These are phyloP conservation scores for Xylariaceae sp. DNA, from an alignment of 2,329 filamentous ascomycete genomes.

Conservation along the genomic window DNA sequence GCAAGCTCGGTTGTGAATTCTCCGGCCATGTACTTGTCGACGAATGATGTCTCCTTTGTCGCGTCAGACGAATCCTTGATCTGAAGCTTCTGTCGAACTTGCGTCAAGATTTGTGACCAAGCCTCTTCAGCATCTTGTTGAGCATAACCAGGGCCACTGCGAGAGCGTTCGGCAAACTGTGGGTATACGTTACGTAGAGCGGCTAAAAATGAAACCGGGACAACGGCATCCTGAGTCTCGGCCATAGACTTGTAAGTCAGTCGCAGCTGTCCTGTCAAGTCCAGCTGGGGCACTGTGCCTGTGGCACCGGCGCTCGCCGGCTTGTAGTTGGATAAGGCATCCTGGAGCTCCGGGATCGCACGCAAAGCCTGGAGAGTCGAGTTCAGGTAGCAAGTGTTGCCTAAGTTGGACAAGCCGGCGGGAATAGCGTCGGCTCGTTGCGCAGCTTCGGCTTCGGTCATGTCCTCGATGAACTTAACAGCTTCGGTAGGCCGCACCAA, in stretches of 20 bases:
- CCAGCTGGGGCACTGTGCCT: constrained; percentile 48
- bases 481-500: constrained; percentile 71
- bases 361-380: constrained; percentile 90
- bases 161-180: constrained; percentile 87
- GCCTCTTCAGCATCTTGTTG: constrained; percentile 98
- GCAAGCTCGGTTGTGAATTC: constrained; percentile 71
- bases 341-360: constrained; percentile 83
- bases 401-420: constrained; percentile 82
- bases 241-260: constrained; percentile 86
- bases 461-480: constrained; percentile 90
- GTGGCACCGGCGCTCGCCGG: constrained; percentile 24
- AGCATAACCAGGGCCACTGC: constrained; percentile 78
- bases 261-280: constrained; percentile 71
- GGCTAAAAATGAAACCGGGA: constrained; percentile 75
- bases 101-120: constrained; percentile 89
- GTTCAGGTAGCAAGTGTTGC: constrained; percentile 98
- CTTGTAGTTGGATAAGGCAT: constrained; percentile 61
- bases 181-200: constrained; percentile 75
- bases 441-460: constrained; percentile 85
- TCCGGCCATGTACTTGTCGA: constrained; percentile 87
- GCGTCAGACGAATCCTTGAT: constrained; percentile 44
- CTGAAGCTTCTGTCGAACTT: constrained; percentile 72
- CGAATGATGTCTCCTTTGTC: constrained; percentile 59
- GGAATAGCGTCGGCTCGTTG: constrained; percentile 78
- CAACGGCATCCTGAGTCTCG: constrained; percentile 80